phyloP scores from a whole-genome alignment of 805 yeast genomes.

The Candida pseudoglaebosa region DNA sequence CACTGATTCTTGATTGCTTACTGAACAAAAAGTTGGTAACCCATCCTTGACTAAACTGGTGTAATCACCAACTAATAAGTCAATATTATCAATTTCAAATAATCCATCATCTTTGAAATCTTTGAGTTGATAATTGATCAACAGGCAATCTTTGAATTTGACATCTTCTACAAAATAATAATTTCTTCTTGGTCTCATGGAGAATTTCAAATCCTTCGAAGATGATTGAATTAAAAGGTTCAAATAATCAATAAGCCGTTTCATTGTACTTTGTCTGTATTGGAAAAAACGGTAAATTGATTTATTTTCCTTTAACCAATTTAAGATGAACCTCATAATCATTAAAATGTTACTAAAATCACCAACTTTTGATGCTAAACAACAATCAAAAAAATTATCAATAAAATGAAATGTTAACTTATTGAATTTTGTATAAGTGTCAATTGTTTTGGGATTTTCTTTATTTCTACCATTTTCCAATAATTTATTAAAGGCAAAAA shows the following conservation, averaged over 20 bases:
- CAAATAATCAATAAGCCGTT: slow-evolving; percentile 10
- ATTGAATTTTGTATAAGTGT: slow-evolving; percentile 10
- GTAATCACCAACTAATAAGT: slow-evolving; percentile 22
- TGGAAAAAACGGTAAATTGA: slow-evolving; percentile 11
- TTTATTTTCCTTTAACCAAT: slow-evolving; percentile 55
- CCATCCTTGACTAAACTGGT: slow-evolving; percentile 8
- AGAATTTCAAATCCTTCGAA: slow-evolving; percentile 2
- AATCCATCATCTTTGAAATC: slow-evolving; percentile 59
- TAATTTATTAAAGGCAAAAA: slow-evolving; percentile 20
- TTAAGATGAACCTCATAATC: slow-evolving; percentile 44
- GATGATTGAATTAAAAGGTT: slow-evolving; percentile 15
- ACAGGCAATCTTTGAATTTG: slow-evolving; percentile 53
- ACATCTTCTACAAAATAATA: slow-evolving; percentile 66
- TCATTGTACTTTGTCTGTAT: slow-evolving; percentile 9
- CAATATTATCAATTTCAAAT: slow-evolving; percentile 23
- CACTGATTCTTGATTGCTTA: slow-evolving; percentile 6
- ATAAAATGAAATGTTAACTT: slow-evolving; percentile 18
- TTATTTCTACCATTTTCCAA: background rate
- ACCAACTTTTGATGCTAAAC: slow-evolving; percentile 3
- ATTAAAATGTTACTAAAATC: slow-evolving; percentile 12
- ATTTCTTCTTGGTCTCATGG: slow-evolving; percentile 44
- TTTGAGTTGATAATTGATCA: slow-evolving; percentile 49
- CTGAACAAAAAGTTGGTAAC: slow-evolving; percentile 12
- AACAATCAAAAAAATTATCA: slow-evolving; percentile 15
- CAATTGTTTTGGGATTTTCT: slow-evolving; percentile 8